Base-by-base conservation (phyloP, 2,329 filamentous ascomycete species). In the Canariomyces notabilis region DNA sequence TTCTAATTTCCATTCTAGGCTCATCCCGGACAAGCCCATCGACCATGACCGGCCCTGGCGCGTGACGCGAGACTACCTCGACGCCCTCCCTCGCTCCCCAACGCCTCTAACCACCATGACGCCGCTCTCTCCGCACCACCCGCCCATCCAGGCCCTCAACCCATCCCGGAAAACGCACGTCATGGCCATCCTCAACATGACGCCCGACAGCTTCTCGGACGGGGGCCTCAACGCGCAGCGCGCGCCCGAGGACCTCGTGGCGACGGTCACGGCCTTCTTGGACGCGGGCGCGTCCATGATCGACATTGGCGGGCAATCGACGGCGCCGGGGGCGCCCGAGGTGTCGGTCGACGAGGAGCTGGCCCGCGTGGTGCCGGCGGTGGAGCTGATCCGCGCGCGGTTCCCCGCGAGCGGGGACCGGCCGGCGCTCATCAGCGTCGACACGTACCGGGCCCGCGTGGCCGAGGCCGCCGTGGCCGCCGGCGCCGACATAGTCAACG, bases 191-290 rank as follows among this genome's bases (percentile, higher is more conserved):
- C 74, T 97, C 37, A 98, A 98, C 66, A 71, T 95, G 42, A 97
- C 93, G 0, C 91, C 91, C 0, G 91, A 98, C 68, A 97, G 91
- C 8, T 98, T 98, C 71, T 97, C 91, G 1, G 90, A 97, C 61
- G 91, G 89, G 43, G 89, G 89, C 7, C 60, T 72, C 7, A 78
- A 89, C 64, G 67, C 69, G 35, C 60, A 71, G 19, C 60, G 67
- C 11, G 72, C 79, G 52, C 51, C 69, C 2, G 51, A 64, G 19
- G 57, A 69, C 20, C 73, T 93, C 20, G 67, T 73, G 11, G 61
- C 71, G 11, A 85, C 79, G 1, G 74, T 90, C 14, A 67, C 72
- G 40, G 57, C 67, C 9, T 82, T 89, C 61, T 77, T 94, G 51
- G 66, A 68, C 32, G 70, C 73, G 6, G 89, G 90, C 26, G 88